phyloP scores from a whole-genome alignment of 768 basidiomycete genomes.

The Termitomyces sp. region DNA sequence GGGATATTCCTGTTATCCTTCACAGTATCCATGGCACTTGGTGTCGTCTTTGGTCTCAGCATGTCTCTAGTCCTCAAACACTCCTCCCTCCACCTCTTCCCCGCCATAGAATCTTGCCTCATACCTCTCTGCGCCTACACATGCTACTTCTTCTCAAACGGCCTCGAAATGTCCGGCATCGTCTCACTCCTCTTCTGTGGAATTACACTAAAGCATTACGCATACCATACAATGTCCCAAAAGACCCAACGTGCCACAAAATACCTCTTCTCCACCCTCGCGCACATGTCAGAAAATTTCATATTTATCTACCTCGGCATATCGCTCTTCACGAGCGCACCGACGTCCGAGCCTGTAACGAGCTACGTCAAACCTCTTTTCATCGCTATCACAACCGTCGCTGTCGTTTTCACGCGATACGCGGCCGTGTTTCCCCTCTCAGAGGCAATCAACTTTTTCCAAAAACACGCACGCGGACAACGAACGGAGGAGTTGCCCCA shows the following conservation, averaged over 20 bases:
- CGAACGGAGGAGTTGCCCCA: conserved; percentile 90
- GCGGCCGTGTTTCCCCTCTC: conserved; percentile 94
- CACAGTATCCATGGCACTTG: conserved; percentile 90
- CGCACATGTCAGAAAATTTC: conserved; percentile 96
- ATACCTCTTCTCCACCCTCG: conserved; percentile 93
- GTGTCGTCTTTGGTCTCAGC: conserved; percentile 84
- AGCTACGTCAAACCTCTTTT: conserved; percentile 94
- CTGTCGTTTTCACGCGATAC: conserved; percentile 93
- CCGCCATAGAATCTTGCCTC: conserved; percentile 96
- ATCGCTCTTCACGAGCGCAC: conserved; percentile 89
- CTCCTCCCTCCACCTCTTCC: conserved; percentile 79
- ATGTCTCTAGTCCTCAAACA: conserved; percentile 95
- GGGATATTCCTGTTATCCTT: conserved; percentile 97
- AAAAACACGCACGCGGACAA: conserved; percentile 77
- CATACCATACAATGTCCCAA: conserved; percentile 99
- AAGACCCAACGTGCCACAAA: conserved; percentile 92
- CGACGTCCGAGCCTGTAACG: conserved; percentile 70
- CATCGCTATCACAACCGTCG: conserved; percentile 86
- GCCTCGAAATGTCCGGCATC: conserved; percentile 91
- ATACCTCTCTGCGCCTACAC: conserved; percentile 94
- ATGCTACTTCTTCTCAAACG: conserved; percentile 99
- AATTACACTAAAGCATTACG: conserved; percentile 98
- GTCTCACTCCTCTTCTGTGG: conserved; percentile 98
- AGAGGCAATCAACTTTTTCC: conserved; percentile 92
- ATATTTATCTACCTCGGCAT: conserved; percentile 99